Evolutionary conservation across 257 asterid species (phyloP).

Genomic region (Forsythia viridissima): DNA sequence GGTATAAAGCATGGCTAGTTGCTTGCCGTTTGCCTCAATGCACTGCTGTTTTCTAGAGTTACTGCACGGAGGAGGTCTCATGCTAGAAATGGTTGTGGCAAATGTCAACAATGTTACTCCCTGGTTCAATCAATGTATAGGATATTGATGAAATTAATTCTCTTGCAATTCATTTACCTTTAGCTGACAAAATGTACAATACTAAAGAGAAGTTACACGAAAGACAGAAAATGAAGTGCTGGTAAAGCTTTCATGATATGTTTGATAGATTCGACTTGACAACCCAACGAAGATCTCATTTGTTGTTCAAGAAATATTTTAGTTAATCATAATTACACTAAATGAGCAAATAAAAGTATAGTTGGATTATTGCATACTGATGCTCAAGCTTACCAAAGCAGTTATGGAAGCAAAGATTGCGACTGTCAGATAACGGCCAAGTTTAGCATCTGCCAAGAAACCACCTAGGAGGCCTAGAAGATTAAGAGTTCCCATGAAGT

Average conservation of each 20-base stretch:
- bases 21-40: constrained; percentile 53
- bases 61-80: constrained; percentile 73
- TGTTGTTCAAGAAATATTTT: too few relatives aligned
- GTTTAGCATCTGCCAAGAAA: constrained; percentile 81
- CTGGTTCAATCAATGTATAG: constrained; percentile 29
- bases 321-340: too few relatives aligned
- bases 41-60: constrained; percentile 45
- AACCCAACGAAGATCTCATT: neutral
- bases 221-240: neutral
- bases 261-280: neutral
- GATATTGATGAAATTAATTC: neutral
- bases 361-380: neutral
- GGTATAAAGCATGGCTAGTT: constrained; percentile 61
- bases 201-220: neutral
- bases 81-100: constrained; percentile 66
- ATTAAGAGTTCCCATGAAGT: constrained; percentile 89
- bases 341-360: too few relatives aligned
- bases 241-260: neutral
- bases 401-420: constrained; percentile 64
- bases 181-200: too few relatives aligned
- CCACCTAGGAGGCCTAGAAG: constrained; percentile 87
- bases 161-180: neutral
- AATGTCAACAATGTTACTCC: constrained; percentile 69
- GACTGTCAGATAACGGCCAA: constrained; percentile 80
- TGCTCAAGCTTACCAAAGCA: constrained; percentile 52